Percentiles rank a stretch among this genome's conserved stretches.
Conservation (phyloP, 306 rosid genomes). For the Sicyos edulis region DNA sequence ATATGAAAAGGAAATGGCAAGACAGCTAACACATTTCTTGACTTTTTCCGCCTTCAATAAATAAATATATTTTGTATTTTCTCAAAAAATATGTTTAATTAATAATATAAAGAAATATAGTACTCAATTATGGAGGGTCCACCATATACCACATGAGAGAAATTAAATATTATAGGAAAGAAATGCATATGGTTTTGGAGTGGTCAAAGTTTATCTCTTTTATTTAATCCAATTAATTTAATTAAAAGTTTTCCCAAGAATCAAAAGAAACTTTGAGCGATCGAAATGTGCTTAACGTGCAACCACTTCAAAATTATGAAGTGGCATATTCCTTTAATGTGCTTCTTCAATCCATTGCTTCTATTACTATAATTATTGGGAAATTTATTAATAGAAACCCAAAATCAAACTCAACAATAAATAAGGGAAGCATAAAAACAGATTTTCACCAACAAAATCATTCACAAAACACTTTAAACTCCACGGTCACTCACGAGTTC, state of each 20-base stretch:
- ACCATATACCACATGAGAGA: neutral
- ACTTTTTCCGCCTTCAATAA: neutral
- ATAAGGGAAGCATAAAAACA: neutral
- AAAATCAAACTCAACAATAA: neutral
- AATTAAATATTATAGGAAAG: neutral
- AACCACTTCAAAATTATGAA: neutral
- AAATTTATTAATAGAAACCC: neutral
- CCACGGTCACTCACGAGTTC: too few relatives aligned
- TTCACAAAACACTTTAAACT: too few relatives aligned
- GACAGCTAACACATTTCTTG: neutral
- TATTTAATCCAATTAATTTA: neutral
- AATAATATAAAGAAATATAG: neutral
- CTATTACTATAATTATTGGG: neutral
- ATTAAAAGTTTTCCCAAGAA: neutral
- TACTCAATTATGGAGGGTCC: neutral
- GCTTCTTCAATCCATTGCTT: too few relatives aligned
- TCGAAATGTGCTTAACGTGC: neutral
- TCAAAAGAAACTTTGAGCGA: conserved; percentile 1
- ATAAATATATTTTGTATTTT: too few relatives aligned
- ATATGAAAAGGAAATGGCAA: neutral
- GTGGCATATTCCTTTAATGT: neutral
- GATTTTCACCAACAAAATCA: neutral
- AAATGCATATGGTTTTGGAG: neutral
- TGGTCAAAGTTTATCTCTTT: neutral
- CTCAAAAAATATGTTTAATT: too few relatives aligned